These are phyloP conservation scores for Phytophthora litchii DNA, from an alignment of 352 stramenopile genomes.

Conservation along the genomic window DNA sequence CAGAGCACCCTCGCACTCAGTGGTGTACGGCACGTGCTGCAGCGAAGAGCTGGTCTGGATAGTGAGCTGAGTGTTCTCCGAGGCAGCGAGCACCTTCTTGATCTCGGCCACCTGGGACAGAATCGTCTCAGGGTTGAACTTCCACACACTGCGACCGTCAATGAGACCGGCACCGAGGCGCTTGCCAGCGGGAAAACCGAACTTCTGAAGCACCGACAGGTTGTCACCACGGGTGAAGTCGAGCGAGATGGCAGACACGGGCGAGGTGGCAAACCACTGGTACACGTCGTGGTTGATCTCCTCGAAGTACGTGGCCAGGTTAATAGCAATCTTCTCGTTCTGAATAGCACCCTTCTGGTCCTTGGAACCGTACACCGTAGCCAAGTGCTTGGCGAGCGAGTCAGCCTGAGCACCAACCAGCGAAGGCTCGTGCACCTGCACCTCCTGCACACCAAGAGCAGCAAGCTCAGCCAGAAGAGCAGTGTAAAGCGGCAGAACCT, in stretches of 20 bases:
- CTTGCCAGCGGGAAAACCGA: slow-evolving; percentile 85
- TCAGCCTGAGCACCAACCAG: slow-evolving; percentile 79
- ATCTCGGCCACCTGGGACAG: slow-evolving; percentile 59
- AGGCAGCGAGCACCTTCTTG: slow-evolving; percentile 59
- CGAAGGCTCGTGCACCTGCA: slow-evolving; percentile 93
- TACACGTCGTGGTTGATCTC: slow-evolving; percentile 89
- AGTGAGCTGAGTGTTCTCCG: slow-evolving; percentile 56
- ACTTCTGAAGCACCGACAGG: slow-evolving; percentile 82
- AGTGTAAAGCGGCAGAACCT: slow-evolving; percentile 84
- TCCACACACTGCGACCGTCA: slow-evolving; percentile 92
- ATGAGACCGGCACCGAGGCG: slow-evolving; percentile 90
- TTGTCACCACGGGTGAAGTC: slow-evolving; percentile 93
- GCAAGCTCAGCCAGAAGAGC: slow-evolving; percentile 75
- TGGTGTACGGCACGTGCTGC: slow-evolving; percentile 91
- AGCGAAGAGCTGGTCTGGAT: slow-evolving; percentile 91
- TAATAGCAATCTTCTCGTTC: slow-evolving; percentile 67
- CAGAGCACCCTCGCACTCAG: slow-evolving; percentile 69
- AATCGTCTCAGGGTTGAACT: slow-evolving; percentile 78
- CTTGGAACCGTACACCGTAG: slow-evolving; percentile 74
- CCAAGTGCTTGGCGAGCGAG: slow-evolving; percentile 58
- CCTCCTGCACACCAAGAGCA: slow-evolving; percentile 75
- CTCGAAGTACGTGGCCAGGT: slow-evolving; percentile 90
- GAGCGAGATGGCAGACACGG: slow-evolving; percentile 84
- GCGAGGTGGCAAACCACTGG: slow-evolving; percentile 85
- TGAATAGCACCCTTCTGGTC: slow-evolving; percentile 58